Evolutionary conservation across 257 asterid species (phyloP), one percentile per base, ranked within the genome.

Genomic region (Solanum paucissectum): DNA sequence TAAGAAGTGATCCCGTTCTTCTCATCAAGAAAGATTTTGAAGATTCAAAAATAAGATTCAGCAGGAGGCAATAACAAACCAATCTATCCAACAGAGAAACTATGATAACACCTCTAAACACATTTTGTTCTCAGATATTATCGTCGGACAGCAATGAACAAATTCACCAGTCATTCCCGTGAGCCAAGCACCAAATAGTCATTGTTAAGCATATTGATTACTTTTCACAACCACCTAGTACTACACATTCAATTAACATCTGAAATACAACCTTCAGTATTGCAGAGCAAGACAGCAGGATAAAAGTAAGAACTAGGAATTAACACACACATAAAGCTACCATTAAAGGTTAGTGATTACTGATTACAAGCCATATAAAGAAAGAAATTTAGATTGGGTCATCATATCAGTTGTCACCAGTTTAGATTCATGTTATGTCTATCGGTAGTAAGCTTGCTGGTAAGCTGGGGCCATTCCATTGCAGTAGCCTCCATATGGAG

Each of bases 371-470:
- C 88, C 82, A 86, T 75, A 86, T 83, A 90, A 90, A 92, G 90
- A 92, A 91, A 89, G 94, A 92, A 92, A 91, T 91, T 92, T 86
- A 75, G 93, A 88, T 89, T 88, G 90, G 89, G 97, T 92, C 94
- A 91, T 92, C 87, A 93, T 93, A 97, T 95, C 98, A 97, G 97
- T 90, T 89, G 96, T 94, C 93, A 91, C 95, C 94, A 89, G 89
- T 92, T 87, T 87, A 83, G 82, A 90, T 90, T 90, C 87, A 87
- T 36, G 96, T 92, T 94, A 91, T 88, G 90, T 93, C 91, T 85
- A 93, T 94, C 93, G 93, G 99, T 97, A 96, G 98, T 97, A 97
- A 90, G 96, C 95, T 92, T 94, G 99, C 92, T 91, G 99, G 94
- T 95, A 97, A 89, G 95, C 94, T 72, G 96, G 97, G 75, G 92